phyloP scores from a whole-genome alignment of 163 green algal genomes.

The Scenedesmus sp. region DNA sequence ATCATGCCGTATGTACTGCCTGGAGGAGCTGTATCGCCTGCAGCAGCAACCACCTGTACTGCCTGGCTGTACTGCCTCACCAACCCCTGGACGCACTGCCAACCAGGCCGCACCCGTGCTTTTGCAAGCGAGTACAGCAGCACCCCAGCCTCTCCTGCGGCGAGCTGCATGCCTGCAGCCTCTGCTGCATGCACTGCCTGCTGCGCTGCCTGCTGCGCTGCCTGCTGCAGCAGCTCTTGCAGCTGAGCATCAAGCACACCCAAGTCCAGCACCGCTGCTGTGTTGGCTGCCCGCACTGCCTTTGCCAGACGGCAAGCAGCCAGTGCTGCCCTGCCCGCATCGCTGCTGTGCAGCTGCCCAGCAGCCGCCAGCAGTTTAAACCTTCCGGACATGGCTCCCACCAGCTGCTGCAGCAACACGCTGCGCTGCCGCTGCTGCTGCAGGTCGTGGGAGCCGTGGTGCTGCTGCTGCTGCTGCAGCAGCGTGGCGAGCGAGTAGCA shows the following conservation, averaged over 20 bases:
- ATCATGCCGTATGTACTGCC: not conserved
- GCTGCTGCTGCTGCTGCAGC: slow-evolving; percentile 28
- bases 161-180: not conserved
- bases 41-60: not conserved
- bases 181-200: not conserved
- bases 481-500: not conserved
- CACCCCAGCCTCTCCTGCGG: not conserved
- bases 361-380: not conserved
- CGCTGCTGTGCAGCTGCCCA: not conserved
- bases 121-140: slow-evolving; percentile 16
- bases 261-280: not conserved
- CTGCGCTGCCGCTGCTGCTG: not conserved
- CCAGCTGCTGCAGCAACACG: not conserved
- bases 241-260: not conserved
- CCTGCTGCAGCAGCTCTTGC: not conserved
- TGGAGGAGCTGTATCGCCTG: too few species aligned
- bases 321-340: not conserved
- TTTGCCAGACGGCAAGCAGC: not conserved
- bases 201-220: not conserved
- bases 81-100: not conserved
- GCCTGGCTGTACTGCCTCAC: slow-evolving; percentile 21
- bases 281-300: too few species aligned
- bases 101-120: not conserved
- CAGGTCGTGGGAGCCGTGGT: not conserved
- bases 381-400: not conserved